Conservation (phyloP, 2,329 filamentous ascomycete genomes). For the Xylariaceae sp. region DNA sequence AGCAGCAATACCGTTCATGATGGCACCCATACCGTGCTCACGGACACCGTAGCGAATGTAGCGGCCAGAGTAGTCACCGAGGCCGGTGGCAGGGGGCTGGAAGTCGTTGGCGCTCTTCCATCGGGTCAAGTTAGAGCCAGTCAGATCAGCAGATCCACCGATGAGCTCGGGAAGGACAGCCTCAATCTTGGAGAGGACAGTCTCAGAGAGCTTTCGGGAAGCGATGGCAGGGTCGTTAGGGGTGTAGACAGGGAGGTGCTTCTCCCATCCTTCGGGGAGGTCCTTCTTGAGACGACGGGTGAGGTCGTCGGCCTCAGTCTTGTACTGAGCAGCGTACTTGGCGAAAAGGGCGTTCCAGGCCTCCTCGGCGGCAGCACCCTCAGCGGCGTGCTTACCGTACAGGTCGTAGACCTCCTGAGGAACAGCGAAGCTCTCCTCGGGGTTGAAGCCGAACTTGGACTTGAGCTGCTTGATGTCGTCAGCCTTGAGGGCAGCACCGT, state of each 20-base stretch:
- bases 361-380: slow-evolving; percentile 83
- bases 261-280: slow-evolving; percentile 95
- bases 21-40: slow-evolving; percentile 87
- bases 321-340: slow-evolving; percentile 77
- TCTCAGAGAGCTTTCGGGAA: slow-evolving; percentile 94
- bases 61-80: slow-evolving; percentile 85
- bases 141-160: slow-evolving; percentile 95
- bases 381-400: slow-evolving; percentile 77
- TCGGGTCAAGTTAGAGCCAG: slow-evolving; percentile 95
- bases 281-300: slow-evolving; percentile 72
- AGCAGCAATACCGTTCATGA: slow-evolving; percentile 90
- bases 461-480: slow-evolving; percentile 94
- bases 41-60: slow-evolving; percentile 91
- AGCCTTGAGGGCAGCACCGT: slow-evolving; percentile 91
- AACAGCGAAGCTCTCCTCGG: slow-evolving; percentile 85
- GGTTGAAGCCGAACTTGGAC: slow-evolving; percentile 92
- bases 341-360: slow-evolving; percentile 93
- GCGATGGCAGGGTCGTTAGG: slow-evolving; percentile 78
- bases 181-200: slow-evolving; percentile 84
- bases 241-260: slow-evolving; percentile 85
- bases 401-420: slow-evolving; percentile 91
- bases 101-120: slow-evolving; percentile 98
- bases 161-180: slow-evolving; percentile 79
- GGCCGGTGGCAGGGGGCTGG: slow-evolving; percentile 79
- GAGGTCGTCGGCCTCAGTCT: slow-evolving; percentile 74